These are phyloP conservation scores for Leccinum disarticulatum DNA, from an alignment of 768 basidiomycete species.

Conservation along the genomic window DNA sequence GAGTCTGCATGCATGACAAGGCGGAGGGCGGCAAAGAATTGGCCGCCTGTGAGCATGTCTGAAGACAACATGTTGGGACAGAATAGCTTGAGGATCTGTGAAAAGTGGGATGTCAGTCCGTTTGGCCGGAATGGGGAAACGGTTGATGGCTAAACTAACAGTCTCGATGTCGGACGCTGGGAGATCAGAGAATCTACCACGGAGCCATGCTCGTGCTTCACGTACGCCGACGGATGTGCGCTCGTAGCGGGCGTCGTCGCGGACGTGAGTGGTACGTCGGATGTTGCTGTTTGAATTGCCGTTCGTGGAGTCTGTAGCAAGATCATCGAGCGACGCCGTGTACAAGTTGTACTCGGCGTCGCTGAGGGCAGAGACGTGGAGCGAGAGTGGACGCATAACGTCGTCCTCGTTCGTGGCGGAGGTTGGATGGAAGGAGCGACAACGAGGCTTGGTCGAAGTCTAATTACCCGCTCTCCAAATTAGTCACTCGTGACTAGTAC, in stretches of 20 bases:
- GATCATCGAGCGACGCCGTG: constrained; percentile 57
- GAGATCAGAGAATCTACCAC: constrained; percentile 64
- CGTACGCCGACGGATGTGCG: constrained; percentile 52
- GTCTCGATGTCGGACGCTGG: constrained; percentile 53
- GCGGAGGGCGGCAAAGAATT: constrained; percentile 75
- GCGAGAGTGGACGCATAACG: constrained; percentile 59
- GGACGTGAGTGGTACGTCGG: constrained; percentile 2
- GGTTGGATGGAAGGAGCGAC: background rate
- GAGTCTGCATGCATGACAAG: constrained; percentile 60
- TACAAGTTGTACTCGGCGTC: constrained; percentile 70
- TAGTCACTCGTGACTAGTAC: no score
- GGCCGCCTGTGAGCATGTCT: constrained; percentile 61
- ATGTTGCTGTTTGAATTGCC: constrained; percentile 8
- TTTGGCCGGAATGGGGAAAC: background rate
- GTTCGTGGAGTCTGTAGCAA: constrained; percentile 39
- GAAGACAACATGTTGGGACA: constrained; percentile 50
- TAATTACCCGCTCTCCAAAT: no score
- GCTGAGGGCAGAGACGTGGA: constrained; percentile 76
- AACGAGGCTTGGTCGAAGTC: background rate
- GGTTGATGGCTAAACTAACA: constrained; percentile 40
- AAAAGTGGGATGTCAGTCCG: background rate
- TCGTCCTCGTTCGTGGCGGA: background rate
- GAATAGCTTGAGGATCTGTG: constrained; percentile 66
- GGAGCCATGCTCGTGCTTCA: constrained; percentile 73
- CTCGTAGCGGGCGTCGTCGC: constrained; percentile 55